phyloP scores from a whole-genome alignment of 2,329 filamentous ascomycete genomes.

The Magnaporthales sp. region DNA sequence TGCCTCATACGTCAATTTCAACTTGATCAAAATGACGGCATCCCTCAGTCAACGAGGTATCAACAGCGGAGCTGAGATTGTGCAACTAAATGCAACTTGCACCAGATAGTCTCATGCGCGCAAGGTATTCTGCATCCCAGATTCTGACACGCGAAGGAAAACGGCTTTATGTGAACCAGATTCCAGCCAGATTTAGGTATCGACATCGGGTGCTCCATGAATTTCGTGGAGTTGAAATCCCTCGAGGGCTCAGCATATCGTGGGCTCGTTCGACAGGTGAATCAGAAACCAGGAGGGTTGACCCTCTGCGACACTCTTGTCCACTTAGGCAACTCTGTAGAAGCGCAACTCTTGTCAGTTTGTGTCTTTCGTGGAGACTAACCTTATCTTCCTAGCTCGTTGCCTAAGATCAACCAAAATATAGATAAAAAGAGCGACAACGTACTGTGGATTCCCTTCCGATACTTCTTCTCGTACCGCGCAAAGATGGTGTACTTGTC shows the following conservation, averaged over 20 bases:
- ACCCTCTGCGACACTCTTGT: conserved; percentile 88
- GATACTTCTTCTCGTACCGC: conserved; percentile 87
- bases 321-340: conserved; percentile 76
- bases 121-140: neutral
- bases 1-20: neutral
- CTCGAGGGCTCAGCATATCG: neutral
- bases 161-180: neutral
- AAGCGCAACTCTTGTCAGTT: neutral
- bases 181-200: neutral
- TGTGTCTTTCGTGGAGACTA: too few species aligned
- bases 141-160: neutral
- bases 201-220: neutral
- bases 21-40: neutral
- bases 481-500: conserved; percentile 99
- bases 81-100: neutral
- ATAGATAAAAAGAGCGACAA: conserved; percentile 18
- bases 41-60: neutral
- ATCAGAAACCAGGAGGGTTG: conserved; percentile 87
- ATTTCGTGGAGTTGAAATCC: neutral
- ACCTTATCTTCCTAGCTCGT: too few species aligned
- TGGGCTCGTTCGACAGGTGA: neutral
- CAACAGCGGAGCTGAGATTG: neutral
- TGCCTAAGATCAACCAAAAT: conserved; percentile 3
- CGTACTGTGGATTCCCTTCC: conserved; percentile 96
- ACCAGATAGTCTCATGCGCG: neutral